Evolutionary conservation across 2,329 filamentous ascomycete genomes (phyloP), one percentile per base, ranked within the genome.

Genomic region (Xylaria multiplex): DNA sequence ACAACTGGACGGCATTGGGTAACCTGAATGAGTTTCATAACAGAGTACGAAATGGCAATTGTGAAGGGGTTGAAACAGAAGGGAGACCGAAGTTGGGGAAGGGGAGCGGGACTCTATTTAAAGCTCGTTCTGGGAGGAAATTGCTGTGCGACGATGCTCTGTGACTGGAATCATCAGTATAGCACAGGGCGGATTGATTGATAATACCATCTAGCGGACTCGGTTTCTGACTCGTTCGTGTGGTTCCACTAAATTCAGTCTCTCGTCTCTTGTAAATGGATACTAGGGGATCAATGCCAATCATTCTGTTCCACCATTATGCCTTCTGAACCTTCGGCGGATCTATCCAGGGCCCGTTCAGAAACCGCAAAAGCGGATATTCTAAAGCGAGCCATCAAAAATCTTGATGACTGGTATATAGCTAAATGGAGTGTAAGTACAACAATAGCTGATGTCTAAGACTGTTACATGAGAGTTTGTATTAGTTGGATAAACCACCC

Each of bases 81-180:
- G 50, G 35, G 35, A 24, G 9, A 13, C 24, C 6, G 49, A 46
- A 22, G 3, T 40, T 32, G 22, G 37, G 27, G n/a, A 13, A 27
- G 22, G n/a, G 45, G 16, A 46, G 35, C 56, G 35, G 43, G 1
- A 43, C 32, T 46, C 8, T 4, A 35, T 65, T 65, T 62, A 54
- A 58, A 54, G 53, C 57, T 62, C 32, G 32, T 35, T 58, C 19
- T 54, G 16, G 14, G n/a, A 42, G 48, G 16, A 49, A 42, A 48
- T 58, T 59, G 27, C 35, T 57, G 59, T 62, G 49, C 49, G 59
- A 66, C 59, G 54, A 24, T 55, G 19, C 14, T 16, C 14, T 22
- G 8, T 27, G 13, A 14, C 8, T 40, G 6, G 19, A 54, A 16
- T n/a, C 43, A 46, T n/a, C 14, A 27, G 14, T 42, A 61, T 49